Base-by-base conservation (phyloP, 225 moss, liverwort and hornwort genomes). In the Pseudoscleropodium purum region DNA sequence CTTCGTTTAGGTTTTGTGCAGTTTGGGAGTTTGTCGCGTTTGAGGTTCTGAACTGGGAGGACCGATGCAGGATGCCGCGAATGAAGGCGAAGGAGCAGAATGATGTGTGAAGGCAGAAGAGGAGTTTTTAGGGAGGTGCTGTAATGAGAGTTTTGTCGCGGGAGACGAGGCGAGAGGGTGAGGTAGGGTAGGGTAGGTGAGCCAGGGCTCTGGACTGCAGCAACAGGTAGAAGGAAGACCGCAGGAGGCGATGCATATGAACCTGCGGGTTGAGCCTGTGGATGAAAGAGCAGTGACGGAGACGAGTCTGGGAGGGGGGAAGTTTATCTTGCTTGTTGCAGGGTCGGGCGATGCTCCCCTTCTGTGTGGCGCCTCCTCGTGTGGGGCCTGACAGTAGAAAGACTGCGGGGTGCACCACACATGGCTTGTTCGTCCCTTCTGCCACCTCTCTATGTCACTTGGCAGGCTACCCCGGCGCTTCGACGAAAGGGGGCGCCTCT, bases 401-500 rank as follows among this genome's bases (percentile, higher is more conserved):
- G 83, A 78, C 73, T 87, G 89, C 83, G 87, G 91, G 91, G 91
- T 83, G 91, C 89, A 91, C 87, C 89, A 90, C 92, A 91, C 95
- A 95, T 95, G 95, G 95, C 95, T 91, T 91, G 91, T 78, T 81
- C 93, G 85, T 91, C 95, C 72, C 95, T 95, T 88, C 84, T 95
- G 93, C 95, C 95, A 89, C 85, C 92, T 88, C 93, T 95, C 85
- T 66, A 89, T 86, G 91, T 93, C 90, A 90, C 93, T 76, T 95
- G 95, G 95, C 95, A 93, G 92, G 75, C 87, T 66, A 82, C 90
- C 41, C 87, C 91, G 43, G 89, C 36, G 84, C 87, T 87, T 85
- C 94, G 96, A 84, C 95, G 96, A 34, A 95, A 94, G 94, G 96
- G 94, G 86, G 94, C 94, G 72, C 96, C 96, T 78, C 90, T 96